Conservation (phyloP, 2,329 filamentous ascomycete genomes). For the Furcasterigmium furcatum region DNA sequence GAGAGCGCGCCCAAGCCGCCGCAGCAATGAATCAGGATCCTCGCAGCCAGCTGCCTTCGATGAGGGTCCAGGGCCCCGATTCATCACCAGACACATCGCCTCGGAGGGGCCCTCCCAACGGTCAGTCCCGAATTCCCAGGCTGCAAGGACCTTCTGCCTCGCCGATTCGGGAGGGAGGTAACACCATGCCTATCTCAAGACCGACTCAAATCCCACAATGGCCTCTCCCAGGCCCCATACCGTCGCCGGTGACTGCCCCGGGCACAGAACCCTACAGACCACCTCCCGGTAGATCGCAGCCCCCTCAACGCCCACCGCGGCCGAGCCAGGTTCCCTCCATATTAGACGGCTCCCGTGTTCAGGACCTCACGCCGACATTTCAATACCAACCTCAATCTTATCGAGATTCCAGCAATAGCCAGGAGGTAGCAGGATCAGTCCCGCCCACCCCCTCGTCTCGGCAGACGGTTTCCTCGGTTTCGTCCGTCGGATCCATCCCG, state of each 20-base stretch:
- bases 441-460: conserved; percentile 45
- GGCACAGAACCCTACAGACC: conserved; percentile 44
- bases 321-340: conserved; percentile 59
- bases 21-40: conserved; percentile 20
- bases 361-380: conserved; percentile 54
- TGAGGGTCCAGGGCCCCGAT: background rate
- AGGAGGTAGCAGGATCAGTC: conserved; percentile 30
- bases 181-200: conserved; percentile 47
- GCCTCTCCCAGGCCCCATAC: conserved; percentile 42
- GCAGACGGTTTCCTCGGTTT: conserved; percentile 50
- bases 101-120: conserved; percentile 17
- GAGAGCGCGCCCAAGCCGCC: conserved; percentile 48
- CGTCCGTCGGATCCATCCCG: conserved; percentile 54
- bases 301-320: conserved; percentile 57
- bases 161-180: conserved; percentile 33
- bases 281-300: conserved; percentile 44
- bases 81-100: conserved; percentile 11
- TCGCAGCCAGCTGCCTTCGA: background rate
- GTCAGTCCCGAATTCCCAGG: conserved; percentile 21
- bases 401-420: conserved; percentile 29
- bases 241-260: conserved; percentile 23
- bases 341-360: conserved; percentile 50
- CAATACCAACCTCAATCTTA: conserved; percentile 36
- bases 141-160: conserved; percentile 27
- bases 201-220: conserved; percentile 52